Evolutionary conservation across 805 yeast species (phyloP).

Genomic region (Wickerhamiella qilinensis): DNA sequence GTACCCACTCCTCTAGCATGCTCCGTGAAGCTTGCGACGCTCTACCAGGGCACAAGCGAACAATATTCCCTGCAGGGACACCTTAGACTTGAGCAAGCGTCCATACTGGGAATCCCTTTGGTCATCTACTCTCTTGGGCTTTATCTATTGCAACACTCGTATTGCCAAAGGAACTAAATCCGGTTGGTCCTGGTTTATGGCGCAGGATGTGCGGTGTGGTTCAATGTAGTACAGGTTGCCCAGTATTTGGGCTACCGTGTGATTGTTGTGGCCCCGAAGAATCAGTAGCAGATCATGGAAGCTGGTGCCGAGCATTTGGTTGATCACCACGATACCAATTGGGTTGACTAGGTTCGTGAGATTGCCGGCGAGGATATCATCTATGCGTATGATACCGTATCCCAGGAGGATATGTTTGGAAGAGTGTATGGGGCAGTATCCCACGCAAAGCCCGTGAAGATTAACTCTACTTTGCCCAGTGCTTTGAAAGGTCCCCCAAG

Average conservation of each 20-base stretch:
- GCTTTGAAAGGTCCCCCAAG: background rate
- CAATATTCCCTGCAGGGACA: conserved; percentile 24
- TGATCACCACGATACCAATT: conserved; percentile 30
- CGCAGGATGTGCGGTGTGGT: conserved; percentile 53
- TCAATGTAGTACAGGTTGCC: conserved; percentile 41
- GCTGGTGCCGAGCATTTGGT: conserved; percentile 38
- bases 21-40: conserved; percentile 17
- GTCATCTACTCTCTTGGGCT: conserved; percentile 31
- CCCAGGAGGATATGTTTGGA: conserved; percentile 8
- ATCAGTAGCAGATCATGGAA: conserved; percentile 26
- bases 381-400: conserved; percentile 17
- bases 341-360: conserved; percentile 28
- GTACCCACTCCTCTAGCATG: conserved; percentile 25
- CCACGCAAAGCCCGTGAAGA: conserved; percentile 1
- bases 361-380: conserved; percentile 13
- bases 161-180: conserved; percentile 19
- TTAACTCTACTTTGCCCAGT: conserved; percentile 1
- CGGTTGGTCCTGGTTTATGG: conserved; percentile 18
- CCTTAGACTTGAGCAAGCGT: conserved; percentile 46
- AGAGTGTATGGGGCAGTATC: conserved; percentile 6
- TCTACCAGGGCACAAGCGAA: conserved; percentile 12
- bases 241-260: conserved; percentile 32
- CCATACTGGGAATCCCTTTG: conserved; percentile 37
- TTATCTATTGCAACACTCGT: conserved; percentile 19
- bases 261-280: conserved; percentile 36